Percentiles rank a stretch among this genome's conserved stretches.
Evolutionary conservation across 306 rosid species (phyloP).

Genomic region (Abrus precatorius): DNA sequence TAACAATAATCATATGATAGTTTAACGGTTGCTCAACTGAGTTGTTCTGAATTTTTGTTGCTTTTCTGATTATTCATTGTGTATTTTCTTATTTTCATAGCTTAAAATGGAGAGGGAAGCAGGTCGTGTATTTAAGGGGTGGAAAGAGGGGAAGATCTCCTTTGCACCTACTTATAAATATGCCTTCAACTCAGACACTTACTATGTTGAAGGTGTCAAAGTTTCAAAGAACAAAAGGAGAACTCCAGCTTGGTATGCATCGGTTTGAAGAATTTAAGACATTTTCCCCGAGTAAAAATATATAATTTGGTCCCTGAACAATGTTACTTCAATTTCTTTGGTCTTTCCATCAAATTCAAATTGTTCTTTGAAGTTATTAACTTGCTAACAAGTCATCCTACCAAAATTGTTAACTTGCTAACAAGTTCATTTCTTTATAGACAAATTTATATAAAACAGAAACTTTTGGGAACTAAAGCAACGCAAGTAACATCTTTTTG

Average conservation of each 20-base stretch:
- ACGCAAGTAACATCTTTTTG: not conserved
- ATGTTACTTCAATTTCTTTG: not conserved
- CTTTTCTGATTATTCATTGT: constrained; percentile 21
- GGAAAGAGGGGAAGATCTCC: constrained; percentile 93
- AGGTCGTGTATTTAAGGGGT: constrained; percentile 85
- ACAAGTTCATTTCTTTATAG: not conserved
- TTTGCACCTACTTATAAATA: constrained; percentile 98
- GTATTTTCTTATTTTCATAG: constrained; percentile 54
- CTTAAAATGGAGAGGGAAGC: constrained; percentile 92
- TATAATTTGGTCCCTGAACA: not conserved
- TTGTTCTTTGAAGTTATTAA: not conserved
- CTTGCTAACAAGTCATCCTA: not conserved
- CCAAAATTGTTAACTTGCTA: not conserved
- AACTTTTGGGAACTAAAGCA: not conserved
- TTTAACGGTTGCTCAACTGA: too few species aligned
- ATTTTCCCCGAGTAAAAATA: not conserved
- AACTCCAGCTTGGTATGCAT: constrained; percentile 95
- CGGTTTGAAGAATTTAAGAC: constrained; percentile 11
- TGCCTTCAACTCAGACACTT: constrained; percentile 81
- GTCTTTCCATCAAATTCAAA: not conserved
- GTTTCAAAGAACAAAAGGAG: constrained; percentile 85
- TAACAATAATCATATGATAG: too few species aligned
- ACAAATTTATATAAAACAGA: not conserved
- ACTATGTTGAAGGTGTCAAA: constrained; percentile 72
- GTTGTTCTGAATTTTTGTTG: not conserved